Percentiles rank a stretch among this genome's conserved stretches.
Evolutionary conservation across 495 filamentous ascomycete species (phyloP).

Genomic region (Aspergillus saccharolyticus): DNA sequence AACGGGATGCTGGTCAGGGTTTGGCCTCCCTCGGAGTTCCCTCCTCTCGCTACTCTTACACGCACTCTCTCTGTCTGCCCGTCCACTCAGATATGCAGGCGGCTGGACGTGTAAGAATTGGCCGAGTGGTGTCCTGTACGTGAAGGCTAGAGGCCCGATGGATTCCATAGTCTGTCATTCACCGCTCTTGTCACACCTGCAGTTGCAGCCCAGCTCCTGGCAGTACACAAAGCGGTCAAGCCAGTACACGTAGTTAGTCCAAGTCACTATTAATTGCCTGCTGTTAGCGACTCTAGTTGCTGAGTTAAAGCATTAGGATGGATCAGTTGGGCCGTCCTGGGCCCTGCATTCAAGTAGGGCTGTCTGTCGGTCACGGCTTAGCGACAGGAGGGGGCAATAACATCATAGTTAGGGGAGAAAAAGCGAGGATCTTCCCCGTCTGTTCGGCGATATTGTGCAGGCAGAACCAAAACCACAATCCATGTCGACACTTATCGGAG

Average conservation of each 20-base stretch:
- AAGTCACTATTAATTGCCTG: not conserved
- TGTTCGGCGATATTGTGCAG: not conserved
- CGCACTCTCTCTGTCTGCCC: too few species aligned
- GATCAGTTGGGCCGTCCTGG: not conserved
- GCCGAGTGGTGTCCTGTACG: not conserved
- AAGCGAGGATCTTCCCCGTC: not conserved
- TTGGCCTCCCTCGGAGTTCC: not conserved
- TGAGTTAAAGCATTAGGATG: not conserved
- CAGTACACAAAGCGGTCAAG: constrained; percentile 24
- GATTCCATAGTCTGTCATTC: not conserved
- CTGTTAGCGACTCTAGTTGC: not conserved
- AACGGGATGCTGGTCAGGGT: constrained; percentile 9
- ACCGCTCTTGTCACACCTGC: constrained; percentile 11
- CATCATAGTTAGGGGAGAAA: not conserved
- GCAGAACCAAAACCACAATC: not conserved
- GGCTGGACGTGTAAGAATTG: constrained; percentile 19
- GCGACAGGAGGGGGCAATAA: not conserved
- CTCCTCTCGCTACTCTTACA: not conserved
- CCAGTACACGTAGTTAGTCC: constrained; percentile 3
- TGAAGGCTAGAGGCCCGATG: not conserved
- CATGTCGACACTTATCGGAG: not conserved
- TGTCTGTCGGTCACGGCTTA: not conserved
- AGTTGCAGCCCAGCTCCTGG: constrained; percentile 1
- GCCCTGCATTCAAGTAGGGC: not conserved
- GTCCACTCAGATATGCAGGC: constrained; percentile 6